phyloP scores from a whole-genome alignment of 176 grass and related monocot genomes.

The Musa schizocarpa region DNA sequence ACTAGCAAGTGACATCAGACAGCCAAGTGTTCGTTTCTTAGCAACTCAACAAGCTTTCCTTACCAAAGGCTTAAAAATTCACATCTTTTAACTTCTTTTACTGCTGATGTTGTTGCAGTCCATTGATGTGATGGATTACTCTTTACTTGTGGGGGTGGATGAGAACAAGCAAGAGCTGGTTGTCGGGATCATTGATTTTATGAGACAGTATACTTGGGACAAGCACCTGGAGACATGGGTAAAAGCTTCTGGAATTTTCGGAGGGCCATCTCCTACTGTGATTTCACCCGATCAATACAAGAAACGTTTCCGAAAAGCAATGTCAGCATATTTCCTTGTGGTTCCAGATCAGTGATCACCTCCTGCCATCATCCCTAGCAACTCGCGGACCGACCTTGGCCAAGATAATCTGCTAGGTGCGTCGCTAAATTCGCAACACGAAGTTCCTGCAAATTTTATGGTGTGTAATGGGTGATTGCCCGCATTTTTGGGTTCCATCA shows the following conservation, averaged over 20 bases:
- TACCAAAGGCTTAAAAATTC: conserved; percentile 2
- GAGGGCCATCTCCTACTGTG: conserved; percentile 75
- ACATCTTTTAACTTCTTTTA: conserved; percentile 20
- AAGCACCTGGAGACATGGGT: conserved; percentile 99
- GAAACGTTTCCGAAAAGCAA: conserved; percentile 91
- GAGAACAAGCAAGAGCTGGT: conserved; percentile 91
- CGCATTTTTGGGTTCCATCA: background rate
- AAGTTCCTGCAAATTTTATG: background rate
- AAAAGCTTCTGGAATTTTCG: conserved; percentile 76
- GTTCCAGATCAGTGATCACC: conserved; percentile 93
- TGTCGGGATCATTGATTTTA: conserved; percentile 96
- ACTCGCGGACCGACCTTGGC: conserved; percentile 28
- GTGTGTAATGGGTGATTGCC: background rate
- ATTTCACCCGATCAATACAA: conserved; percentile 94
- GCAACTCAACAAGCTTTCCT: conserved; percentile 1
- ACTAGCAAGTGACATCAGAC: too few species aligned
- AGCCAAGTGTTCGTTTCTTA: background rate
- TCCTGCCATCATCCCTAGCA: conserved; percentile 40
- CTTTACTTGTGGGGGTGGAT: conserved; percentile 92
- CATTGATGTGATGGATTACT: conserved; percentile 99
- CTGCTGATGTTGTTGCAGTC: conserved; percentile 37
- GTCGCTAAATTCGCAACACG: conserved; percentile 20
- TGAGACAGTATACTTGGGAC: conserved; percentile 99
- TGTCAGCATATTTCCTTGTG: conserved; percentile 95
- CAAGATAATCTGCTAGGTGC: conserved; percentile 36